Percentiles rank a stretch among this genome's conserved stretches.
Conservation (phyloP, 257 asterid species). For the Nicotiana otophora region DNA sequence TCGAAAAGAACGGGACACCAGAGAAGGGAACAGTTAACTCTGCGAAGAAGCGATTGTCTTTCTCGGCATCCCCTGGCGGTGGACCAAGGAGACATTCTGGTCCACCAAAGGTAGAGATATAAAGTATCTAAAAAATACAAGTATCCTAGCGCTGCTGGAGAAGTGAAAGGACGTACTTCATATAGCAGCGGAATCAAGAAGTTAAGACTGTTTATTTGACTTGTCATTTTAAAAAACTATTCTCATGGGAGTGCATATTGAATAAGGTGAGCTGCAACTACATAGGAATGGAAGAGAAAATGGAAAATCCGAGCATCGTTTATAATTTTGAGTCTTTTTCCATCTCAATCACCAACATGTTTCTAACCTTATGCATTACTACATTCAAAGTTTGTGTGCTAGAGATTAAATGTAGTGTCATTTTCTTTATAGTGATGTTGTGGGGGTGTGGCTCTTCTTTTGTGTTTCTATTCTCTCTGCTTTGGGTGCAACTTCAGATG, state of each 20-base stretch:
- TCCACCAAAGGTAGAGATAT: conserved; percentile 24
- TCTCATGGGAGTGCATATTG: conserved; percentile 6
- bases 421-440: not conserved
- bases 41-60: conserved; percentile 53
- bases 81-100: conserved; percentile 34
- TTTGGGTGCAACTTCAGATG: not conserved
- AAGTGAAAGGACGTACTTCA: not conserved
- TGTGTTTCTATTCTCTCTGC: not conserved
- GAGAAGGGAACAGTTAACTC: conserved; percentile 32
- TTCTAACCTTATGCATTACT: conserved; percentile 4
- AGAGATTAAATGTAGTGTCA: not conserved
- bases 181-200: not conserved
- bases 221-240: not conserved
- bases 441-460: conserved; percentile 2
- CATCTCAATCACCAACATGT: not conserved
- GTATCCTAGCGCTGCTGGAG: not conserved
- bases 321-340: not conserved
- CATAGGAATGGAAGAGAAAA: not conserved
- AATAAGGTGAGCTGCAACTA: conserved; percentile 5
- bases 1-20: conserved; percentile 33
- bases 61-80: conserved; percentile 43
- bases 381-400: not conserved
- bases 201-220: not conserved
- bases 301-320: not conserved
- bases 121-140: not conserved